Conservation (phyloP, 306 rosid species). For the Vigna nakashimae region DNA sequence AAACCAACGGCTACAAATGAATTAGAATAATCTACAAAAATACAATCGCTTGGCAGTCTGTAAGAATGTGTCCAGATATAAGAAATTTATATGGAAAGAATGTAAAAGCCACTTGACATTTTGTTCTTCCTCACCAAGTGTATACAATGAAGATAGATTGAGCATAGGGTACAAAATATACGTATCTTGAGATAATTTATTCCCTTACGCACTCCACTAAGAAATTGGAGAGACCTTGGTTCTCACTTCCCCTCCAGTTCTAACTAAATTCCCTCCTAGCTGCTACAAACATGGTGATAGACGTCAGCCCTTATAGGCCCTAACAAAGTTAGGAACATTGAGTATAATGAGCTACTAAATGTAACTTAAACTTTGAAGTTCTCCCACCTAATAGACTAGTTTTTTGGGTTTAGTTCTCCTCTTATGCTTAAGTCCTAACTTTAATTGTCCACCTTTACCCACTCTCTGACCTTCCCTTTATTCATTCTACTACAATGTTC, state of each 20-base stretch:
- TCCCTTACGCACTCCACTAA: no score
- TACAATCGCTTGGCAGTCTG: constrained; percentile 32
- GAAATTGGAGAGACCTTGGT: background rate
- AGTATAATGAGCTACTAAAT: no score
- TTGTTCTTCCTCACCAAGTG: background rate
- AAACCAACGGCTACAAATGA: constrained; percentile 25
- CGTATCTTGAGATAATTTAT: background rate
- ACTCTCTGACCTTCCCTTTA: background rate
- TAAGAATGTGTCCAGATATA: background rate
- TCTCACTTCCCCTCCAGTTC: constrained; percentile 2
- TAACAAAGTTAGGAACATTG: no score
- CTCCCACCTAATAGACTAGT: no score
- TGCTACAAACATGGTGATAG: background rate
- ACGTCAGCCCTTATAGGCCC: no score
- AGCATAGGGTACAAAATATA: background rate
- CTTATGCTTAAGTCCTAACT: no score
- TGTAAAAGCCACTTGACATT: background rate
- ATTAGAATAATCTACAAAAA: constrained; percentile 19
- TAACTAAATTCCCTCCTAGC: background rate
- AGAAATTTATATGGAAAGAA: background rate
- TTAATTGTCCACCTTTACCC: background rate
- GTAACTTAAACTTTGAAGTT: no score
- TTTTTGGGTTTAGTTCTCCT: no score
- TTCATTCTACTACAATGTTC: background rate
- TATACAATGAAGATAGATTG: background rate